These are phyloP conservation scores for Microcera coccophila DNA, from an alignment of 2,329 filamentous ascomycete species.

Conservation along the genomic window DNA sequence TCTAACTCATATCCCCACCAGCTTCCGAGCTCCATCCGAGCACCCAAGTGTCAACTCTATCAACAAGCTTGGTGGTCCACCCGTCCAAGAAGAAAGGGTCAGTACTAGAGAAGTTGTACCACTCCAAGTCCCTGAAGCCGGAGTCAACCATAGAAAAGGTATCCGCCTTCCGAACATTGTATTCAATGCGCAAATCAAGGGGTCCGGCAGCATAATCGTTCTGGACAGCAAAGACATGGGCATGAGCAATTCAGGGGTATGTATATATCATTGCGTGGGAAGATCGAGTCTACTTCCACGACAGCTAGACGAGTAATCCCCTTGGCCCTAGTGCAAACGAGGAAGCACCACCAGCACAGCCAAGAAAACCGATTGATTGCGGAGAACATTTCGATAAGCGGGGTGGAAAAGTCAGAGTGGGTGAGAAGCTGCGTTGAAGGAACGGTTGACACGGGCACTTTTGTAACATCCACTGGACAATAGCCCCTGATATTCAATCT, in stretches of 20 bases:
- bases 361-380: too few species aligned
- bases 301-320: too few species aligned
- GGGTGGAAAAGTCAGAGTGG: too few species aligned
- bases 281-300: constrained; percentile 3
- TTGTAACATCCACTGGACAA: too few species aligned
- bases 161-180: background rate
- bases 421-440: too few species aligned
- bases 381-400: too few species aligned
- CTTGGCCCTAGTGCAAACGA: too few species aligned
- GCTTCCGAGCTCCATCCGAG: background rate
- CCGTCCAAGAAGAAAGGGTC: background rate
- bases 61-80: background rate
- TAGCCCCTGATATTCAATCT: too few species aligned
- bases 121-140: background rate
- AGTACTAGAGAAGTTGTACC: background rate
- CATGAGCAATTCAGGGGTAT: background rate
- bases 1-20: background rate
- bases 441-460: too few species aligned
- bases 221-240: constrained; percentile 5
- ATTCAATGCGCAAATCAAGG: background rate
- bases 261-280: constrained; percentile 6
- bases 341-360: too few species aligned
- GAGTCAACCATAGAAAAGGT: background rate
- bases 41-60: background rate
- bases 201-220: background rate